Evolutionary conservation across 768 basidiomycete genomes (phyloP).

Genomic region (Holtermannia corniformis): DNA sequence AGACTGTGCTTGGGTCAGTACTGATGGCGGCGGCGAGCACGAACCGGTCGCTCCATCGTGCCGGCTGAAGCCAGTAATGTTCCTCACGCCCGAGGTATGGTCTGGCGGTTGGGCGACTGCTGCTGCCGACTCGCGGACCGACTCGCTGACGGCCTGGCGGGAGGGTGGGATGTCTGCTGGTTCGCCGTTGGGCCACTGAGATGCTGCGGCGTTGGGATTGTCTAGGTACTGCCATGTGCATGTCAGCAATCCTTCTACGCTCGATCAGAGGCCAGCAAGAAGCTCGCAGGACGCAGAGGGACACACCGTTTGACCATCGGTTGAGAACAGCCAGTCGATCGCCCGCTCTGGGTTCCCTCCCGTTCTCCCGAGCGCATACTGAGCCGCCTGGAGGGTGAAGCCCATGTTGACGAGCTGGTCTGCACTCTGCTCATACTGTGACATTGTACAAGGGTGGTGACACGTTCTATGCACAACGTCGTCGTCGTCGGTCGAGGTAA

Average conservation of each 20-base stretch:
- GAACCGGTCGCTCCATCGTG: not conserved
- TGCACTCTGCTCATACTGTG: not conserved
- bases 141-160: not conserved
- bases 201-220: too few relatives aligned
- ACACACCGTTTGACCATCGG: not conserved
- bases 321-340: not conserved
- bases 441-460: too few relatives aligned
- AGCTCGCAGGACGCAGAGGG: too few relatives aligned
- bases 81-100: not conserved
- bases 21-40: too few relatives aligned
- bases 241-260: too few relatives aligned
- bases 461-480: too few relatives aligned
- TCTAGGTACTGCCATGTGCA: too few relatives aligned
- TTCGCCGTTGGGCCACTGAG: not conserved
- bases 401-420: not conserved
- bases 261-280: too few relatives aligned
- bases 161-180: not conserved
- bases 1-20: too few relatives aligned
- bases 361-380: not conserved
- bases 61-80: not conserved
- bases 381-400: not conserved
- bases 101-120: not conserved
- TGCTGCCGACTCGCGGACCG: not conserved
- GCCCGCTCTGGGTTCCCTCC: not conserved
- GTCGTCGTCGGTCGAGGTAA: too few relatives aligned